Conservation (phyloP, 75 land plant genomes). For the Picea sitchensis region DNA sequence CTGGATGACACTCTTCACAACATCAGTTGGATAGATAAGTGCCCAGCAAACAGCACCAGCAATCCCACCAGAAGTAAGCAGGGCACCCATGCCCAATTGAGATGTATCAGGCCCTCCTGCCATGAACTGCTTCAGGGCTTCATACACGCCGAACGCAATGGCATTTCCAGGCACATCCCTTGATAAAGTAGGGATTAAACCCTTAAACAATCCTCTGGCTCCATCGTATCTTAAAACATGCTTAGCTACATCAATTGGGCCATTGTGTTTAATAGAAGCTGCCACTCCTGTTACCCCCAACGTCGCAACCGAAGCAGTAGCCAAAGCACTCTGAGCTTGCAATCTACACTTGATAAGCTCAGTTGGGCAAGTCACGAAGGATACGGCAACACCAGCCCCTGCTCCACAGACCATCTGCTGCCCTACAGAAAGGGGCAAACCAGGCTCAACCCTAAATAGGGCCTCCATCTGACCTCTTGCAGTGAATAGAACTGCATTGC, state of each 20-base stretch:
- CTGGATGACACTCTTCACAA: conserved; percentile 59
- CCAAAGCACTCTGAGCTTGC: conserved; percentile 43
- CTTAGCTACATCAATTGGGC: conserved; percentile 42
- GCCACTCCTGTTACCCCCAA: conserved; percentile 16
- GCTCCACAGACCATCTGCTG: conserved; percentile 49
- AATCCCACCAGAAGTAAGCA: conserved; percentile 36
- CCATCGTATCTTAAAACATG: conserved; percentile 40
- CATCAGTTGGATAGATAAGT: conserved; percentile 44
- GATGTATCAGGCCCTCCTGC: conserved; percentile 44
- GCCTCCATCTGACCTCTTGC: conserved; percentile 54
- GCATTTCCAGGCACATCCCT: conserved; percentile 60
- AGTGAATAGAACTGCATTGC: conserved; percentile 87
- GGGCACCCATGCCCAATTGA: conserved; percentile 23
- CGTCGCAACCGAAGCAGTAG: conserved; percentile 13
- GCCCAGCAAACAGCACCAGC: conserved; percentile 46
- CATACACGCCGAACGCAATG: conserved; percentile 39
- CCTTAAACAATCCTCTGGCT: conserved; percentile 36
- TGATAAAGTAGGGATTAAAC: conserved; percentile 37
- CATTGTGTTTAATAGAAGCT: conserved; percentile 17
- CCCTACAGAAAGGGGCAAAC: conserved; percentile 14
- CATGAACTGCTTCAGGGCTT: conserved; percentile 28
- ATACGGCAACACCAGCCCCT: conserved; percentile 42
- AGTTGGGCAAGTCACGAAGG: conserved; percentile 46
- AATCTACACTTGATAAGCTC: conserved; percentile 50
- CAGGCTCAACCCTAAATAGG: conserved; percentile 17